Evolutionary conservation across 129 eudicot genomes (phyloP).

Genomic region (Cynara cardunculus): DNA sequence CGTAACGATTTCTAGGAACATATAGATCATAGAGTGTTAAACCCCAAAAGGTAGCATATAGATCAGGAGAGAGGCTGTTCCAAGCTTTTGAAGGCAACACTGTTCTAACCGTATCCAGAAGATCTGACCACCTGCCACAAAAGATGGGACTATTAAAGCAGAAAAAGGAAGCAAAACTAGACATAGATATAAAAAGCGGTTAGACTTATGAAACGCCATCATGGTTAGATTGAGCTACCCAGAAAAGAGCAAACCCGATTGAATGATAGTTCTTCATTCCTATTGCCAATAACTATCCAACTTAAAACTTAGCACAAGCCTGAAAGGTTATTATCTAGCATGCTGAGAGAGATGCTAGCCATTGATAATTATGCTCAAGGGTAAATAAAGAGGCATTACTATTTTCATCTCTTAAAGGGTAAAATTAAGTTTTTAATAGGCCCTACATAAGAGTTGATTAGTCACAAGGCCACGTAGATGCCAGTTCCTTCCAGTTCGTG

Average conservation of each 20-base stretch:
- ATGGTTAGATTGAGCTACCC: neutral
- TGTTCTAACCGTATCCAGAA: conserved; percentile 75
- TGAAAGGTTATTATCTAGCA: neutral
- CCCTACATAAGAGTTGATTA: neutral
- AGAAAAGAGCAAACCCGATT: neutral
- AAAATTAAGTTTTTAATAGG: neutral
- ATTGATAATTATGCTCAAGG: neutral
- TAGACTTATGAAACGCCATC: neutral
- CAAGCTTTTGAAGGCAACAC: conserved; percentile 97
- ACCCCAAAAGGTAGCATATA: conserved; percentile 98
- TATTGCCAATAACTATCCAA: neutral
- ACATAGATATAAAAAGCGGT: neutral
- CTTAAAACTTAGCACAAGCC: neutral
- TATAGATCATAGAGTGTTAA: conserved; percentile 93
- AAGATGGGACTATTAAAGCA: neutral
- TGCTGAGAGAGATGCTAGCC: neutral
- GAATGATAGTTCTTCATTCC: neutral
- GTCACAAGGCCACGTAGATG: too few species aligned
- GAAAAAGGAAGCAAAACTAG: neutral
- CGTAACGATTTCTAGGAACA: conserved; percentile 89
- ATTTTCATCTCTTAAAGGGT: neutral
- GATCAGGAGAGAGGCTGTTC: conserved; percentile 98
- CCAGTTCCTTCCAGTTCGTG: too few species aligned
- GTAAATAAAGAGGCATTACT: neutral
- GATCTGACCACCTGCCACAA: conserved; percentile 84